Conservation (phyloP, 176 grass and related monocot genomes). For the Oryza rufipogon region DNA sequence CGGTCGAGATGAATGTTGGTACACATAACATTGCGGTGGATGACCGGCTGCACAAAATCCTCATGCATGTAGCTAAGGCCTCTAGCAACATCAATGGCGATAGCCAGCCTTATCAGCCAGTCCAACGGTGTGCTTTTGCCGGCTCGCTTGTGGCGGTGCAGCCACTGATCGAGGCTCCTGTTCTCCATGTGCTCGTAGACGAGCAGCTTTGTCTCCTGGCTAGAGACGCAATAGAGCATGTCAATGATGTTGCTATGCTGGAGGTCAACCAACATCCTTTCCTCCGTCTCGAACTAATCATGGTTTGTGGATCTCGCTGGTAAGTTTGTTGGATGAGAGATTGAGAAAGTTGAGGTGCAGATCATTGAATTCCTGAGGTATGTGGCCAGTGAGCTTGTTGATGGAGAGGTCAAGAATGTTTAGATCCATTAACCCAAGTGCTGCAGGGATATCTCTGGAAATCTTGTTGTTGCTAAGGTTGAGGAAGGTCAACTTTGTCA, state of each 20-base stretch:
- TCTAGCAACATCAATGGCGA: constrained; percentile 60
- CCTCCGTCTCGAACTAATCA: constrained; percentile 30
- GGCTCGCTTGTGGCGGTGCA: constrained; percentile 19
- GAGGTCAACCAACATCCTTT: constrained; percentile 47
- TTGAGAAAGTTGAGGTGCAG: too few relatives aligned
- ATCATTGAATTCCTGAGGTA: too few relatives aligned
- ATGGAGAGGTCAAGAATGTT: too few relatives aligned
- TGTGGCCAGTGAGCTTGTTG: too few relatives aligned
- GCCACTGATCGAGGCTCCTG: constrained; percentile 56
- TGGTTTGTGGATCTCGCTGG: too few relatives aligned
- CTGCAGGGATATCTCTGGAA: too few relatives aligned
- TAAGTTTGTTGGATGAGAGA: too few relatives aligned
- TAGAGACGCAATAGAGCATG: constrained; percentile 63
- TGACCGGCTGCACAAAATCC: constrained; percentile 31
- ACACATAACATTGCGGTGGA: constrained; percentile 77
- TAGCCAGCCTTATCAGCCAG: constrained; percentile 61
- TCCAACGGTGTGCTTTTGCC: neutral
- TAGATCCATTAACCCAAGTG: too few relatives aligned
- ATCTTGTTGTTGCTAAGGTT: too few relatives aligned
- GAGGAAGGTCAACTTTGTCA: too few relatives aligned
- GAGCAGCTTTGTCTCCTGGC: constrained; percentile 40
- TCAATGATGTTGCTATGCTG: constrained; percentile 70
- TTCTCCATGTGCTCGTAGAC: constrained; percentile 87
- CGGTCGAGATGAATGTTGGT: constrained; percentile 70
- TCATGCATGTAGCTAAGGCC: constrained; percentile 72